phyloP scores from a whole-genome alignment of 345 rosid species.

The Salix caprea region DNA sequence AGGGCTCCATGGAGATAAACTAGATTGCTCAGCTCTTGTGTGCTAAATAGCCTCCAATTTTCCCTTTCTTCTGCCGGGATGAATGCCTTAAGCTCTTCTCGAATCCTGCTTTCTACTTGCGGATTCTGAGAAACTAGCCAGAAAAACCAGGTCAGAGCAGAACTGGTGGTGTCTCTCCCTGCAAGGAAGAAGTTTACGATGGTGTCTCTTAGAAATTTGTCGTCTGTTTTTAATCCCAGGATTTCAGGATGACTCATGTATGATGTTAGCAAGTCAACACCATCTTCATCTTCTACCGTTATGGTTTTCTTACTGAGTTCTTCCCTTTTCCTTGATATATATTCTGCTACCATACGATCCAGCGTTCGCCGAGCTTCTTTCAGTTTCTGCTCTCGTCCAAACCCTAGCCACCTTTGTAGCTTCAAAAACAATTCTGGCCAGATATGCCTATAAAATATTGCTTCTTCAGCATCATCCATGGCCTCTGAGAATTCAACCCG shows the following conservation, averaged over 20 bases:
- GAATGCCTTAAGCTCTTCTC: conserved; percentile 5
- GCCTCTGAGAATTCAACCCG: conserved; percentile 4
- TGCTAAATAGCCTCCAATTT: background rate
- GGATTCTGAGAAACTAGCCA: conserved; percentile 16
- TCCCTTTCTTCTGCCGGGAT: conserved; percentile 4
- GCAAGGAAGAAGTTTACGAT: conserved; percentile 14
- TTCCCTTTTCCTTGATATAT: conserved; percentile 8
- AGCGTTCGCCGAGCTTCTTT: background rate
- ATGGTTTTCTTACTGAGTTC: background rate
- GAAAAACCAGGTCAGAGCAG: conserved; percentile 23
- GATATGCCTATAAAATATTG: conserved; percentile 4
- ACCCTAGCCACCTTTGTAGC: conserved; percentile 7
- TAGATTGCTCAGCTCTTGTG: background rate
- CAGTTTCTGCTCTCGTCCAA: conserved; percentile 18
- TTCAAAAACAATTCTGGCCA: conserved; percentile 8
- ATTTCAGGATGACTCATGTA: conserved; percentile 6
- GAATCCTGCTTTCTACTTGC: background rate
- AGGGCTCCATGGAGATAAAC: conserved; percentile 19
- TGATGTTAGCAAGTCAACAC: conserved; percentile 9
- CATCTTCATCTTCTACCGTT: background rate
- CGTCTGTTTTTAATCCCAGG: conserved; percentile 9
- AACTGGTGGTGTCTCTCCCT: conserved; percentile 17
- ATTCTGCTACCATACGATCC: background rate
- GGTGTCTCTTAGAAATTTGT: conserved; percentile 19
- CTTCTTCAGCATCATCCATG: conserved; percentile 15